phyloP scores from a whole-genome alignment of 108 stramenopile genomes.

The Pseudonitzschia delicatissima region DNA sequence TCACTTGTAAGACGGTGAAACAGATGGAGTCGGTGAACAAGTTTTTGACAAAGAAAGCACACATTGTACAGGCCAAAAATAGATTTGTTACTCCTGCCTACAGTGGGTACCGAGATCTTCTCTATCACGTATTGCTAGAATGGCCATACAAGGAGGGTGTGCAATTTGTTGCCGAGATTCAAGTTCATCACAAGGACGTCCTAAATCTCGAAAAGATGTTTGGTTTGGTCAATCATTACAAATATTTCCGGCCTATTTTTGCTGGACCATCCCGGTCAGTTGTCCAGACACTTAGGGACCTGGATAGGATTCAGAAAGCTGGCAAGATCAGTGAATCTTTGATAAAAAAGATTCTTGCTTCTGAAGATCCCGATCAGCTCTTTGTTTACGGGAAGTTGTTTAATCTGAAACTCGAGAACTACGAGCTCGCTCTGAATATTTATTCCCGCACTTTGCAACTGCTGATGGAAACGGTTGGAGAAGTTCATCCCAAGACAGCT shows the following conservation, averaged over 20 bases:
- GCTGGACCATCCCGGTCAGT: conserved; percentile 24
- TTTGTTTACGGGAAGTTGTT: conserved; percentile 33
- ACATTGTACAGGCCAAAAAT: conserved; percentile 41
- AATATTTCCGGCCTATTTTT: conserved; percentile 36
- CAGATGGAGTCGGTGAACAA: conserved; percentile 36
- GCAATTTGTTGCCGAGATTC: conserved; percentile 37
- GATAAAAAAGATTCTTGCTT: conserved; percentile 29
- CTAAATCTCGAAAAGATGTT: conserved; percentile 39
- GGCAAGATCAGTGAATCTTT: conserved; percentile 25
- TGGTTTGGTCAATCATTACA: conserved; percentile 36
- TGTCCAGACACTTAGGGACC: conserved; percentile 25
- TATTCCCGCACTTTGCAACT: conserved; percentile 29
- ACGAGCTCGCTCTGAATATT: conserved; percentile 30
- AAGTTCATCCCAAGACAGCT: conserved; percentile 37
- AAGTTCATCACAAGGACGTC: conserved; percentile 41
- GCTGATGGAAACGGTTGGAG: conserved; percentile 24
- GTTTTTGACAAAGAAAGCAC: conserved; percentile 35
- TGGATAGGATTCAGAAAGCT: conserved; percentile 25
- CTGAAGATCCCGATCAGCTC: conserved; percentile 29
- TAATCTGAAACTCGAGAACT: conserved; percentile 35
- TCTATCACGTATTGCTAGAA: conserved; percentile 35
- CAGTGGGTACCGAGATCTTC: conserved; percentile 38
- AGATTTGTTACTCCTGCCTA: conserved; percentile 33
- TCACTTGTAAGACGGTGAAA: conserved; percentile 40
- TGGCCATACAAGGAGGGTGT: conserved; percentile 39